phyloP scores from a whole-genome alignment of 2,329 filamentous ascomycete genomes.

The Colletotrichum cordylinicola region DNA sequence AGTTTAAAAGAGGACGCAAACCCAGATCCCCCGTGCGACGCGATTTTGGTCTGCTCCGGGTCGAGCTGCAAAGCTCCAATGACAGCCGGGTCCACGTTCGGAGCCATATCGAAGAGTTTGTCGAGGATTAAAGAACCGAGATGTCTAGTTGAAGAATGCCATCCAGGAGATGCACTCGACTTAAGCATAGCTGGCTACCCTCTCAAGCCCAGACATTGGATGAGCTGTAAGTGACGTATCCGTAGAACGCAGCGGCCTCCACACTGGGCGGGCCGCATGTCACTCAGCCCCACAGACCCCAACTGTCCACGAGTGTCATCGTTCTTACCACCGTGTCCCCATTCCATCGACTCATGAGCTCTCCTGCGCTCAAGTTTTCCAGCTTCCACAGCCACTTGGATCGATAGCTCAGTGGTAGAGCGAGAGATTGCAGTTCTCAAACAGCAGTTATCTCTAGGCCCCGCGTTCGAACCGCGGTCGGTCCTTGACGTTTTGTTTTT shows the following conservation, averaged over 20 bases:
- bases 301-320: neutral
- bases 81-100: slow-evolving; percentile 67
- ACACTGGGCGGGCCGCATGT: neutral
- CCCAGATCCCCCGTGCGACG: slow-evolving; percentile 69
- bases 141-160: neutral
- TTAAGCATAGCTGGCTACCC: neutral
- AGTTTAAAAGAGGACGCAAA: slow-evolving; percentile 72
- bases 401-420: slow-evolving; percentile 25
- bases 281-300: neutral
- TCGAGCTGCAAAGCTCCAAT: slow-evolving; percentile 65
- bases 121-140: neutral
- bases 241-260: slow-evolving; percentile 1
- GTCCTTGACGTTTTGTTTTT: slow-evolving; percentile 6
- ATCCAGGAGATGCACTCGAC: neutral
- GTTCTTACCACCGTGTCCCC: neutral
- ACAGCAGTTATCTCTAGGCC: slow-evolving; percentile 18
- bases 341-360: neutral
- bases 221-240: slow-evolving; percentile 14
- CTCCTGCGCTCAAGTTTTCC: fast-evolving
- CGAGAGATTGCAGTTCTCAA: slow-evolving; percentile 16
- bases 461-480: slow-evolving; percentile 24
- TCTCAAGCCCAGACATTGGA: neutral
- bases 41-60: slow-evolving; percentile 57
- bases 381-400: neutral
- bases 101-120: slow-evolving; percentile 2